Evolutionary conservation across 768 basidiomycete genomes (phyloP).

Genomic region (Boletus rufocinnamomeus): DNA sequence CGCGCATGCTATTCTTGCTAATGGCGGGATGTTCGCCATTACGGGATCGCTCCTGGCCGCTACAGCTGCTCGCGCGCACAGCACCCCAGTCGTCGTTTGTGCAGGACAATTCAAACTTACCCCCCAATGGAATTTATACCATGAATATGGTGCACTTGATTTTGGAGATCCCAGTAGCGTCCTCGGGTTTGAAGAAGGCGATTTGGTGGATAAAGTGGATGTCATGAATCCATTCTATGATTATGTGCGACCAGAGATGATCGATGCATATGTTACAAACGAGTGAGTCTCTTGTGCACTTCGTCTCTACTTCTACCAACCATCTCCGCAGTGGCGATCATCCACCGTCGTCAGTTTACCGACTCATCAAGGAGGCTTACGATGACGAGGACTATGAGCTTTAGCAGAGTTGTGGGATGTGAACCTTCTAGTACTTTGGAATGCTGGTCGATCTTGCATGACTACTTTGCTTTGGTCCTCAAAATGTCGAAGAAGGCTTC

Average conservation of each 20-base stretch:
- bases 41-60: constrained; percentile 84
- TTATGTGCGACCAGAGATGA: constrained; percentile 88
- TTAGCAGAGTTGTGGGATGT: constrained; percentile 12
- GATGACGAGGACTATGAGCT: constrained; percentile 93
- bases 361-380: constrained; percentile 91
- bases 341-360: constrained; percentile 90
- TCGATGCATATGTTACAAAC: constrained; percentile 95
- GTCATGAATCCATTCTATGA: constrained; percentile 97
- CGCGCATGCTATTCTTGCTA: constrained; percentile 93
- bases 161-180: constrained; percentile 72
- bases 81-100: constrained; percentile 90
- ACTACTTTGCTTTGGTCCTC: constrained; percentile 49
- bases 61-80: constrained; percentile 84
- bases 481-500: constrained; percentile 95
- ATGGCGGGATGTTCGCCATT: constrained; percentile 93
- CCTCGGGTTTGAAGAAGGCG: constrained; percentile 73
- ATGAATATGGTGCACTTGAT: constrained; percentile 82
- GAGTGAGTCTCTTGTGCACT: constrained; percentile 63
- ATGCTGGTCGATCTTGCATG: not conserved
- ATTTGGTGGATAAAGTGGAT: constrained; percentile 83
- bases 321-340: constrained; percentile 77
- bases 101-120: constrained; percentile 97
- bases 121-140: constrained; percentile 86
- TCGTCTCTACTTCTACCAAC: constrained; percentile 7
- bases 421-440: not conserved